Conservation (phyloP, 257 asterid species). For the Linderniella brevidens region DNA sequence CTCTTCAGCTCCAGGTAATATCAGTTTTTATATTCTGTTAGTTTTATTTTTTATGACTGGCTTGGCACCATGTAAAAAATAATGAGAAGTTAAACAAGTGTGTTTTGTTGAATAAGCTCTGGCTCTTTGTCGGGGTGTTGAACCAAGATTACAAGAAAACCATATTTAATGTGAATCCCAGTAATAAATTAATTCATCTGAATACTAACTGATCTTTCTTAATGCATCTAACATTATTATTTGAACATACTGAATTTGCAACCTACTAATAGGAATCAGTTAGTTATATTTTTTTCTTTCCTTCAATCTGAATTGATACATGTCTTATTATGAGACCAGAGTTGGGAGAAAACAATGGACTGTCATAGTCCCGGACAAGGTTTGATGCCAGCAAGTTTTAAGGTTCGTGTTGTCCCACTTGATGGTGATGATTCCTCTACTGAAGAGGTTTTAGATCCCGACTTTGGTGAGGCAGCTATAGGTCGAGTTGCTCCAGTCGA, state of each 20-base stretch:
- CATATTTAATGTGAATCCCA: too few species aligned
- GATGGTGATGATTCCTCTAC: constrained; percentile 71
- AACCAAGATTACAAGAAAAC: too few species aligned
- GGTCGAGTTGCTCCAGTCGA: constrained; percentile 94
- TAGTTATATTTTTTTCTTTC: neutral
- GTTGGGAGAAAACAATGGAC: constrained; percentile 95
- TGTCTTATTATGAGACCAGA: constrained; percentile 20
- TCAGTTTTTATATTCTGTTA: neutral
- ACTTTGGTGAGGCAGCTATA: constrained; percentile 89
- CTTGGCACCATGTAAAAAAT: neutral
- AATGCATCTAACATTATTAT: too few species aligned
- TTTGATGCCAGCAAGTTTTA: constrained; percentile 89
- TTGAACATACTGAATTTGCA: too few species aligned
- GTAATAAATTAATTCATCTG: too few species aligned
- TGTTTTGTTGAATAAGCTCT: too few species aligned
- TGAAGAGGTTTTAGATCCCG: constrained; percentile 87
- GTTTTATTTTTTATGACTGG: neutral
- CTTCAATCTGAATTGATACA: neutral
- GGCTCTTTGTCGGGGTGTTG: too few species aligned
- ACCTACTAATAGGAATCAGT: too few species aligned
- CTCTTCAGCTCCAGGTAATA: constrained; percentile 88
- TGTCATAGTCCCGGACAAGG: constrained; percentile 97
- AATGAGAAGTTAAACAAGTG: too few species aligned
- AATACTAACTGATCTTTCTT: too few species aligned
- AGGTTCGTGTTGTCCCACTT: constrained; percentile 65